phyloP scores from a whole-genome alignment of 352 stramenopile genomes.

The Elongisporangium anandrum region DNA sequence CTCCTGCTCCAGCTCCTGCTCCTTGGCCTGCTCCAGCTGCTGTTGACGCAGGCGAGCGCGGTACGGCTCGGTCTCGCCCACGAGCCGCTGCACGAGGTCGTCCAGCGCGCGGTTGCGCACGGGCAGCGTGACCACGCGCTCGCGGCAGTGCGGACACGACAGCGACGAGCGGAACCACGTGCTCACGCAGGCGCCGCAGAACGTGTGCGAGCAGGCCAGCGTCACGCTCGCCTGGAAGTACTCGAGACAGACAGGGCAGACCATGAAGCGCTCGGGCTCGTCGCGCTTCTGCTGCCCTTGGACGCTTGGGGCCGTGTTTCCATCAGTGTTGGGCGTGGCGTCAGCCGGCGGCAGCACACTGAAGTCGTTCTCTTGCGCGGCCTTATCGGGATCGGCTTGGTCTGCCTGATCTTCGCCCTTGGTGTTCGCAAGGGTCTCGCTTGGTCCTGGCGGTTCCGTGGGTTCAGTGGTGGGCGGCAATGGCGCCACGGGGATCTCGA shows the following conservation, averaged over 20 bases:
- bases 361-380: not conserved
- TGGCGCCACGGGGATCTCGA: not conserved
- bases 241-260: slow-evolving; percentile 79
- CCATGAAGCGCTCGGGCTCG: slow-evolving; percentile 68
- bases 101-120: slow-evolving; percentile 81
- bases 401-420: not conserved
- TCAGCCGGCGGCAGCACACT: not conserved
- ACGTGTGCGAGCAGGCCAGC: slow-evolving; percentile 80
- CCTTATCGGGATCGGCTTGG: not conserved
- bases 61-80: slow-evolving; percentile 61
- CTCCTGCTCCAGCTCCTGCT: slow-evolving; percentile 5
- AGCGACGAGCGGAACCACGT: slow-evolving; percentile 76
- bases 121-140: slow-evolving; percentile 53
- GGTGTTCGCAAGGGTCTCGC: not conserved
- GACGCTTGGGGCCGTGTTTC: slow-evolving; percentile 8
- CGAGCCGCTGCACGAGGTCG: slow-evolving; percentile 64
- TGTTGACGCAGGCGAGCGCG: slow-evolving; percentile 32
- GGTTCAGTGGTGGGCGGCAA: slow-evolving; percentile 5
- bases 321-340: slow-evolving; percentile 2
- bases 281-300: slow-evolving; percentile 19
- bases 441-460: slow-evolving; percentile 13
- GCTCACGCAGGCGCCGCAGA: slow-evolving; percentile 74
- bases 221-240: slow-evolving; percentile 77
- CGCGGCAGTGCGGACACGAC: slow-evolving; percentile 74
- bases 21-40: slow-evolving; percentile 9